Percentiles rank a stretch among this genome's conserved stretches.
These are phyloP conservation scores for Mycena albidolilacea DNA, from an alignment of 768 basidiomycete genomes.

Conservation along the genomic window DNA sequence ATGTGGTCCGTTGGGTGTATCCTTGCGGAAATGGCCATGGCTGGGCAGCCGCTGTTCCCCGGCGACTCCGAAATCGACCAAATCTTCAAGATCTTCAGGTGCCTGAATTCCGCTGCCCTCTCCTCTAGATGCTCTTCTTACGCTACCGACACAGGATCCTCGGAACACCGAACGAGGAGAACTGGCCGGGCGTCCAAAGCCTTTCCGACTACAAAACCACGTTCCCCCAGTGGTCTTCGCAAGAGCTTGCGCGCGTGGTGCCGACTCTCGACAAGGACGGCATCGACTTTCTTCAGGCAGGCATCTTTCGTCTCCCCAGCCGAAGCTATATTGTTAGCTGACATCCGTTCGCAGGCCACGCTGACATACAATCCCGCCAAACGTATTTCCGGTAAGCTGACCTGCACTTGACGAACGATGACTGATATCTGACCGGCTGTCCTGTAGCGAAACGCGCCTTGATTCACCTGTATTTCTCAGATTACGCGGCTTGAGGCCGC, in stretches of 20 bases:
- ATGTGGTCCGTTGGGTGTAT: constrained; percentile 99
- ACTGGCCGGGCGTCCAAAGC: constrained; percentile 91
- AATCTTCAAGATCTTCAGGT: constrained; percentile 99
- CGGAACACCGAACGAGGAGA: constrained; percentile 92
- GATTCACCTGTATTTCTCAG: constrained; percentile 64
- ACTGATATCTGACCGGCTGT: constrained; percentile 62
- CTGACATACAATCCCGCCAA: constrained; percentile 92
- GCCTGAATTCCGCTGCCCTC: constrained; percentile 39
- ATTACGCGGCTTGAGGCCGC: constrained; percentile 50
- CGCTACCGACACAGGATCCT: constrained; percentile 72
- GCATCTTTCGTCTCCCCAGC: constrained; percentile 31
- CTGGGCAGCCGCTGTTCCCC: constrained; percentile 91
- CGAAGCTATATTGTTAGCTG: constrained; percentile 8
- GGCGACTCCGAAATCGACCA: constrained; percentile 99
- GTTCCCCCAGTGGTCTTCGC: constrained; percentile 94
- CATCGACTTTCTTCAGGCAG: constrained; percentile 84
- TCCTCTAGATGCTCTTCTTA: not conserved
- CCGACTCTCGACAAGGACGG: constrained; percentile 82
- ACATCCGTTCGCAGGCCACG: constrained; percentile 61
- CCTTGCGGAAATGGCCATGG: constrained; percentile 98
- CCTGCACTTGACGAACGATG: not conserved
- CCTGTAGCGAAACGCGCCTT: constrained; percentile 71
- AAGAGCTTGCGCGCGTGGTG: constrained; percentile 78
- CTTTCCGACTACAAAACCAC: constrained; percentile 97
- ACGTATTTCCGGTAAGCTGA: constrained; percentile 86